phyloP scores from a whole-genome alignment of 768 basidiomycete species.

The Panus rudis region DNA sequence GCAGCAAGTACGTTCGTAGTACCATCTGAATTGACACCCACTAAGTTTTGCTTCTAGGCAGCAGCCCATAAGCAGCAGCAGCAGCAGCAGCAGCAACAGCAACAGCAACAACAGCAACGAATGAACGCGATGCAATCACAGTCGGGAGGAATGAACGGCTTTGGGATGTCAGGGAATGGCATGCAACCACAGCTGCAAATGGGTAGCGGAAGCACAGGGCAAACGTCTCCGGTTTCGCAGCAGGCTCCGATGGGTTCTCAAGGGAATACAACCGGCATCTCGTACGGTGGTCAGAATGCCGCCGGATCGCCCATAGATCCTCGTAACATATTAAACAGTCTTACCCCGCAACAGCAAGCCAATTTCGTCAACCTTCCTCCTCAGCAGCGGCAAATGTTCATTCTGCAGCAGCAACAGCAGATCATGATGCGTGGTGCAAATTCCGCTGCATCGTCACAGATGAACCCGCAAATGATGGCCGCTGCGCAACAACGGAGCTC shows the following conservation, averaged over 20 bases:
- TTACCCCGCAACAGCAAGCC: slow-evolving; percentile 23
- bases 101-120: slow-evolving; percentile 12
- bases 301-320: slow-evolving; percentile 14
- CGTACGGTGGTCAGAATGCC: not conserved
- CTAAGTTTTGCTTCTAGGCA: slow-evolving; percentile 1
- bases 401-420: slow-evolving; percentile 30
- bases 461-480: slow-evolving; percentile 25
- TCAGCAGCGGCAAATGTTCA: slow-evolving; percentile 40
- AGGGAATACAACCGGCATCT: not conserved
- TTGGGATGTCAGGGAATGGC: too few species aligned
- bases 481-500: slow-evolving; percentile 37
- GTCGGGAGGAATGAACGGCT: not conserved
- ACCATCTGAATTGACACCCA: not conserved
- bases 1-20: slow-evolving; percentile 34
- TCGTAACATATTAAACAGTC: slow-evolving; percentile 7
- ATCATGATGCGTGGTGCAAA: slow-evolving; percentile 16
- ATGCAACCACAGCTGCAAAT: too few species aligned
- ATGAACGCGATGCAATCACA: slow-evolving; percentile 1
- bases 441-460: slow-evolving; percentile 6
- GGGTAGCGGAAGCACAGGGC: too few species aligned
- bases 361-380: slow-evolving; percentile 17
- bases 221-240: not conserved
- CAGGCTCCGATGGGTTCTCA: not conserved
- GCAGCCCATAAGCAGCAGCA: slow-evolving; percentile 19
- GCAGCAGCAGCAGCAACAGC: slow-evolving; percentile 25